Evolutionary conservation across 805 yeast species (phyloP), one percentile per base, ranked within the genome.

Genomic region (Sporopachydermia lactativora): DNA sequence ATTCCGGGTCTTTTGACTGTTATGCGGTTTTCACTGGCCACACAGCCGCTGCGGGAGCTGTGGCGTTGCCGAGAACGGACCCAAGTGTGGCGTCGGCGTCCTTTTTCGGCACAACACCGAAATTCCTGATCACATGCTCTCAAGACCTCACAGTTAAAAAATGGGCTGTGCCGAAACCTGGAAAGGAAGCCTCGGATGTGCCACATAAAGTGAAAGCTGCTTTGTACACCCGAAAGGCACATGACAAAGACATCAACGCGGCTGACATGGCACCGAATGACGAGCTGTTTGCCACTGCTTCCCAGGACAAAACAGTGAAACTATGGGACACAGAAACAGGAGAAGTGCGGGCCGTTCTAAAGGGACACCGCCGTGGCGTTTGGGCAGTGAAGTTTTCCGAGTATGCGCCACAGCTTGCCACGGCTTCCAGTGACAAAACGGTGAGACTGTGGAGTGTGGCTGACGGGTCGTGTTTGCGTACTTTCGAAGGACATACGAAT

Each of bases 401-500:
- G 31, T 81, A 68, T 58, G 96, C 85, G 51, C 78, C 83, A 57
- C 51, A 52, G 6, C 58, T 78, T 1, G 79, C 75, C 17, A 88
- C 96, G 1, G 77, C 81, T n/a, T 76, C 94, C 24, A 96, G 97
- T 47, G 99, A 89, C 58, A 85, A 84, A 55, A 81, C 96, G 0
- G 70, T 81, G 43, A 81, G 84, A 52, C 68, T 86, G 36, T 92
- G 99, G 99, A 81, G 82, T 28, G 62, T 92, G 51, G 71, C 67
- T 35, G 89, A 85, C 49, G 84, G 70, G 55, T 65, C 77, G 1
- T 85, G 95, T 53, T 53, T 70, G 19, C 75, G 76, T 50, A 92
- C 96, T 2, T 77, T 88, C 54, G 96, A 92, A 61, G 96, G 97
- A 2, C 96, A 88, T 58, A 74, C 95, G 8, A 89, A 86, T 53